phyloP scores from a whole-genome alignment of 495 filamentous ascomycete genomes.

The Daldinia childiae region DNA sequence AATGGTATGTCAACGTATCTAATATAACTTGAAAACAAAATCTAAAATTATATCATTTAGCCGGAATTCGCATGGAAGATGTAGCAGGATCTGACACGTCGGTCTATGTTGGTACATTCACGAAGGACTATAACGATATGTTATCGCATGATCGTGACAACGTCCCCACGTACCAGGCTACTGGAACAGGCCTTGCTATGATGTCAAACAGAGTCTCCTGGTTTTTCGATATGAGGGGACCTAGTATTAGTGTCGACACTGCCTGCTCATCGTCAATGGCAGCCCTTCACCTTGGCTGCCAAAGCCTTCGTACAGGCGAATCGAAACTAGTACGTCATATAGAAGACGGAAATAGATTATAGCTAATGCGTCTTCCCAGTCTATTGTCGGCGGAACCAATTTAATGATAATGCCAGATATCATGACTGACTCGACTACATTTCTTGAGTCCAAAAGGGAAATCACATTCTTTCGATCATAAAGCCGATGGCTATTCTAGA shows the following conservation, averaged over 20 bases:
- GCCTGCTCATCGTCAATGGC: constrained; percentile 66
- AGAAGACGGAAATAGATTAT: not conserved
- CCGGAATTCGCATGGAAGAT: constrained; percentile 53
- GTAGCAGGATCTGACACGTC: constrained; percentile 59
- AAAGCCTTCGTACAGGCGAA: constrained; percentile 51
- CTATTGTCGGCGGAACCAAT: constrained; percentile 59
- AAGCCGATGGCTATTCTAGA: constrained; percentile 70
- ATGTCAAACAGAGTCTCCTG: constrained; percentile 65
- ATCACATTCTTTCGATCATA: constrained; percentile 54
- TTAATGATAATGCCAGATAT: constrained; percentile 50
- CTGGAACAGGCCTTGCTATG: constrained; percentile 60
- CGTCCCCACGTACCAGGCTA: constrained; percentile 60
- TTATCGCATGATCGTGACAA: constrained; percentile 55
- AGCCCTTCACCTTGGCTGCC: constrained; percentile 60
- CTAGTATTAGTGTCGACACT: constrained; percentile 67
- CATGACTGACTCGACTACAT: constrained; percentile 36
- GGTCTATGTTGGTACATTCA: constrained; percentile 60
- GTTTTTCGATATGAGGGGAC: constrained; percentile 66
- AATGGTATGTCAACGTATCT: constrained; percentile 31
- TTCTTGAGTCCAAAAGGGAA: constrained; percentile 51
- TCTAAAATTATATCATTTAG: constrained; percentile 24
- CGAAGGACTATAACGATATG: constrained; percentile 58
- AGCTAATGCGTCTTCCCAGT: not conserved
- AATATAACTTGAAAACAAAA: not conserved
- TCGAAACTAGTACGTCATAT: constrained; percentile 47